Evolutionary conservation across 805 yeast genomes (phyloP), one percentile per base, ranked within the genome.

Genomic region (Lachancea mirantina): DNA sequence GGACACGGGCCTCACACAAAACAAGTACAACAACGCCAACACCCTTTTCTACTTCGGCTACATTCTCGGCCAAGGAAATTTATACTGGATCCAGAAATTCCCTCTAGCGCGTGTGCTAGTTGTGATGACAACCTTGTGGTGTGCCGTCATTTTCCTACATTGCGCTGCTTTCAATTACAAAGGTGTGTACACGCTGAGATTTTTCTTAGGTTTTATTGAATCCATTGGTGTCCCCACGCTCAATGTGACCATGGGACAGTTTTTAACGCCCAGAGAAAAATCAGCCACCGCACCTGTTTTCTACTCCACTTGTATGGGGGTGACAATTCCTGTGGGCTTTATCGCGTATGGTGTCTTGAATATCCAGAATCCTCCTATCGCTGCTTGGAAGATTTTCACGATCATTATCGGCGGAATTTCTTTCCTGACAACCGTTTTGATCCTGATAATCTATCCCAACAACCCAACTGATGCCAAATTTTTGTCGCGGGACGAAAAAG

Each of bases 371-470:
- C 27, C 57, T 0, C 8, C 42, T 6, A 46, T 61, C 16, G 47
- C 60, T 15, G 39, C 58, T 8, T 78, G 83, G 81, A 68, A 70
- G 43, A 47, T 76, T 11, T 66, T 75, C 35, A 69, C 67, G 53
- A 66, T 76, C 20, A 68, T 75, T 30, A 64, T 71, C 34, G 84
- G 82, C 30, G 68, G 74, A 9, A 49, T 72, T 24, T 72, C 82
- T 0, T 56, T 74, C 14, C 16, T 67, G 14, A 38, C 64, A 22
- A 49, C 65, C 2, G 26, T 61, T 2, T 28, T 59, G 4, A 49
- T 66, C 3, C 47, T 52, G 32, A 61, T 62, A 38, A 31, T 62
- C 14, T 76, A 72, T 44, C 84, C 83, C 24, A 64, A 68, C 38
- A 72, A 74, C 47, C 82, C 82, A 10, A 50, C 76, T 0, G 63